A percentile compares a stretch with the other conserved stretches of the same genome.
Conservation (phyloP, 305 asterid genomes). For the Fraxinus greggii region DNA sequence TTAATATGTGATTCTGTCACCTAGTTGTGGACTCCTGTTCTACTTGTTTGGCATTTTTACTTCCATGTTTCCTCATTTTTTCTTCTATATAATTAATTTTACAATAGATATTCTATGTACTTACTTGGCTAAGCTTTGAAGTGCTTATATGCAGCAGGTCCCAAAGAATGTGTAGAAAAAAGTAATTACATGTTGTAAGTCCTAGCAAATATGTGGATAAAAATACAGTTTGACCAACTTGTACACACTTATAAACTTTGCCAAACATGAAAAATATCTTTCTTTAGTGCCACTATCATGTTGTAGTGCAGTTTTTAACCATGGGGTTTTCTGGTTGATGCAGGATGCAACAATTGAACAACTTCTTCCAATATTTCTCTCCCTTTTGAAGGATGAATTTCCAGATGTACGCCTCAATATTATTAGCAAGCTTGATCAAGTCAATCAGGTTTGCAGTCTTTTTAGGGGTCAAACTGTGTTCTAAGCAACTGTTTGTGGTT, state of each 20-base stretch:
- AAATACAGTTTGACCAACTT: too few relatives aligned
- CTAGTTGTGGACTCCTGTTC: neutral
- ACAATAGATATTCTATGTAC: neutral
- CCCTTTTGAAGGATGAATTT: slow-evolving; percentile 87
- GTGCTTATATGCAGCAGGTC: too few relatives aligned
- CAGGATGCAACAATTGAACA: slow-evolving; percentile 93
- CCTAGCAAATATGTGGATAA: too few relatives aligned
- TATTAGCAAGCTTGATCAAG: slow-evolving; percentile 92
- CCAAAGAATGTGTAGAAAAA: too few relatives aligned
- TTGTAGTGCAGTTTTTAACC: neutral
- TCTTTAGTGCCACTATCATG: neutral
- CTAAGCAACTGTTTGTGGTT: neutral
- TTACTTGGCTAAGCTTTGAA: too few relatives aligned
- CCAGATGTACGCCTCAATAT: slow-evolving; percentile 86
- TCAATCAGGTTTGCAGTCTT: slow-evolving; percentile 58
- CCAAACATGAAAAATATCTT: neutral
- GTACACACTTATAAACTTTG: too few relatives aligned
- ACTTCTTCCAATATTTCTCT: slow-evolving; percentile 89
- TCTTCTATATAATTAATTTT: neutral
- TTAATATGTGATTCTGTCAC: neutral
- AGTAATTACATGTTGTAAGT: too few relatives aligned
- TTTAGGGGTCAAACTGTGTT: neutral
- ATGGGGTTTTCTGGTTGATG: slow-evolving; percentile 25
- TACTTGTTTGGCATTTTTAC: neutral
- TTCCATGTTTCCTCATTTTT: neutral